Evolutionary conservation across 2,329 filamentous ascomycete species (phyloP).

Genomic region (Ascochyta viciae-villosae): DNA sequence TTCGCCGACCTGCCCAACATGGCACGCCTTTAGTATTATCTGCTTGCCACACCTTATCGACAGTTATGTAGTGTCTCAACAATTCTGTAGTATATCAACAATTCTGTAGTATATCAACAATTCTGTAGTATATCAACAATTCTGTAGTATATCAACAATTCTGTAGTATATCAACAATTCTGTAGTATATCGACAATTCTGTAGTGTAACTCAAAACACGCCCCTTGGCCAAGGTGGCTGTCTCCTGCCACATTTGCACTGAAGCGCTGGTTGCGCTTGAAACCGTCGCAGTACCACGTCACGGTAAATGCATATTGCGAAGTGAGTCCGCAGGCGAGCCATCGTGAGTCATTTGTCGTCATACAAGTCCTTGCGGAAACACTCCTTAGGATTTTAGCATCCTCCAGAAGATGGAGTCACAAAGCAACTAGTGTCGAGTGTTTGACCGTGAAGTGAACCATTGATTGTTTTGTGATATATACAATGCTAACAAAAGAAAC

Average conservation of each 20-base stretch:
- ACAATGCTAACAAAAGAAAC: conserved; percentile 30
- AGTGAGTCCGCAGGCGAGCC: not conserved
- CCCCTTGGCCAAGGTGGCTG: too few relatives aligned
- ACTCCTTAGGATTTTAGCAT: not conserved
- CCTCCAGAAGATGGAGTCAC: not conserved
- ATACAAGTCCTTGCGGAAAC: not conserved
- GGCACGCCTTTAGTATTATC: not conserved
- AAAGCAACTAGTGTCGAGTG: not conserved
- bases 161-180: too few relatives aligned
- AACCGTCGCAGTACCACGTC: not conserved
- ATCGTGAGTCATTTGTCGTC: not conserved
- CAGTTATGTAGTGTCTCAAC: not conserved
- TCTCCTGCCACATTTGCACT: too few relatives aligned
- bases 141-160: too few relatives aligned
- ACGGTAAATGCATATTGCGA: not conserved
- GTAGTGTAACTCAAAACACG: not conserved
- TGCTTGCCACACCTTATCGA: not conserved
- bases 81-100: too few relatives aligned
- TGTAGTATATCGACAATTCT: too few relatives aligned
- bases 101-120: too few relatives aligned
- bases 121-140: too few relatives aligned
- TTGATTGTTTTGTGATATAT: conserved; percentile 29
- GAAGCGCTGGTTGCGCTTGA: not conserved
- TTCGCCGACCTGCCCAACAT: conserved; percentile 2
- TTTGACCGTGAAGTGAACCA: not conserved